phyloP scores from a whole-genome alignment of 352 stramenopile species.

The Globisporangium uncinulatum region DNA sequence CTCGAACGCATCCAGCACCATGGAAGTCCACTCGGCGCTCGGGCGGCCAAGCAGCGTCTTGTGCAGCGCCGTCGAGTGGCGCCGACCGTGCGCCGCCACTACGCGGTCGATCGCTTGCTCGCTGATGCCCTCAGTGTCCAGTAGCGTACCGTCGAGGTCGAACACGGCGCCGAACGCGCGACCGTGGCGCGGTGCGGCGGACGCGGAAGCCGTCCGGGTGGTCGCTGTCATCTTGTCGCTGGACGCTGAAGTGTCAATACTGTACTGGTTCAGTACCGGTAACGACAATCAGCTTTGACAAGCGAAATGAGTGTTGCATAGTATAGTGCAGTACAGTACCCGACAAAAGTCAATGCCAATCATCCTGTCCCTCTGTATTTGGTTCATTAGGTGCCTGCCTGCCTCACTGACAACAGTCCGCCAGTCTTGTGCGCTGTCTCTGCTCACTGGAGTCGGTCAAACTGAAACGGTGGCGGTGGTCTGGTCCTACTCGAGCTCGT shows the following conservation, averaged over 20 bases:
- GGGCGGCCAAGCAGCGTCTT: conserved; percentile 73
- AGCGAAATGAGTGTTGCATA: too few species aligned
- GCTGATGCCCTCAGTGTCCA: conserved; percentile 78
- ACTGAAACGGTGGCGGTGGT: too few species aligned
- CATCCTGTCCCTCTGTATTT: too few species aligned
- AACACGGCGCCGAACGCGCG: conserved; percentile 55
- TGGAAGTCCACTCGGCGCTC: conserved; percentile 60
- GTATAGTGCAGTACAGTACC: too few species aligned
- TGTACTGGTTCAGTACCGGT: too few species aligned
- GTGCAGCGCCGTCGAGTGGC: conserved; percentile 56
- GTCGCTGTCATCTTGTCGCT: not conserved
- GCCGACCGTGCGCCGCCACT: conserved; percentile 44
- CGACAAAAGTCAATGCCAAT: too few species aligned
- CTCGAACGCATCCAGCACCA: conserved; percentile 54
- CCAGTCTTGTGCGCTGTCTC: too few species aligned
- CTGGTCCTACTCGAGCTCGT: conserved; percentile 62
- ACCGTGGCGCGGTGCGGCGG: conserved; percentile 7
- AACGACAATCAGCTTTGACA: too few species aligned
- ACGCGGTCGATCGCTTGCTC: conserved; percentile 50
- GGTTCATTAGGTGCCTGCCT: too few species aligned
- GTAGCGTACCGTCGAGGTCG: conserved; percentile 77
- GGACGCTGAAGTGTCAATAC: not conserved
- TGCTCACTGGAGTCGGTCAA: too few species aligned
- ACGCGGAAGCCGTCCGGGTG: not conserved
- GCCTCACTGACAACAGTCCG: too few species aligned